phyloP scores from a whole-genome alignment of 2,329 filamentous ascomycete genomes.

The Paracamarosporium sp. region DNA sequence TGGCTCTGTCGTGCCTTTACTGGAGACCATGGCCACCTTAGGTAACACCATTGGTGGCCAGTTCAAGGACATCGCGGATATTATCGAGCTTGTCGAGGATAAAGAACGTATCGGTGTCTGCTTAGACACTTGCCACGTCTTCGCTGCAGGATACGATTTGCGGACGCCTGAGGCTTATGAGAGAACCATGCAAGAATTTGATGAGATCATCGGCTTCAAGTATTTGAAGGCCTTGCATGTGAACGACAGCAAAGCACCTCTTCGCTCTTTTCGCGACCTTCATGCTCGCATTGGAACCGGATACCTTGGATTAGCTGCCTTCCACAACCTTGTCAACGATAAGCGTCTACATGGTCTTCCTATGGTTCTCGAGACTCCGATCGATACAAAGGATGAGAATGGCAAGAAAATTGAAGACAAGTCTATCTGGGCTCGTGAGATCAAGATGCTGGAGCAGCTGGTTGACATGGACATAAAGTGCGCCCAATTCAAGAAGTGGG shows the following conservation, averaged over 20 bases:
- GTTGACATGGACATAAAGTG: constrained; percentile 81
- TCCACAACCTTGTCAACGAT: constrained; percentile 90
- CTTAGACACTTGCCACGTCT: constrained; percentile 95
- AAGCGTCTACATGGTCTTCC: constrained; percentile 77
- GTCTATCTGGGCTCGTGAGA: constrained; percentile 87
- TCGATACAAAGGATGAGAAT: constrained; percentile 71
- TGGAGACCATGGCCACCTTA: constrained; percentile 92
- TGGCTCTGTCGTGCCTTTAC: constrained; percentile 75
- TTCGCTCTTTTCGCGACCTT: constrained; percentile 81
- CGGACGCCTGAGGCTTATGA: constrained; percentile 76
- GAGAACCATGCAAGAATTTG: constrained; percentile 76
- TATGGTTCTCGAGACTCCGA: constrained; percentile 96
- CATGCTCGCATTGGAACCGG: constrained; percentile 97
- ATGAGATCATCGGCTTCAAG: constrained; percentile 74
- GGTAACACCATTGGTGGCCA: constrained; percentile 86
- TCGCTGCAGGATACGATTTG: constrained; percentile 92
- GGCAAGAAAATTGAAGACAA: constrained; percentile 76
- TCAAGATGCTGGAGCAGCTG: constrained; percentile 89
- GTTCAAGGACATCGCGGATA: constrained; percentile 85
- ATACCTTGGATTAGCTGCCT: constrained; percentile 87
- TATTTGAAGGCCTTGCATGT: constrained; percentile 89
- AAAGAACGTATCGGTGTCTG: constrained; percentile 90
- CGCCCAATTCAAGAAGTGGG: constrained; percentile 73
- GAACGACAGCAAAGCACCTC: constrained; percentile 94
- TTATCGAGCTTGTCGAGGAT: constrained; percentile 80